Percentiles rank a stretch among this genome's conserved stretches.
Evolutionary conservation across 2,329 filamentous ascomycete species (phyloP).

Genomic region (Elsinoe necatrix): DNA sequence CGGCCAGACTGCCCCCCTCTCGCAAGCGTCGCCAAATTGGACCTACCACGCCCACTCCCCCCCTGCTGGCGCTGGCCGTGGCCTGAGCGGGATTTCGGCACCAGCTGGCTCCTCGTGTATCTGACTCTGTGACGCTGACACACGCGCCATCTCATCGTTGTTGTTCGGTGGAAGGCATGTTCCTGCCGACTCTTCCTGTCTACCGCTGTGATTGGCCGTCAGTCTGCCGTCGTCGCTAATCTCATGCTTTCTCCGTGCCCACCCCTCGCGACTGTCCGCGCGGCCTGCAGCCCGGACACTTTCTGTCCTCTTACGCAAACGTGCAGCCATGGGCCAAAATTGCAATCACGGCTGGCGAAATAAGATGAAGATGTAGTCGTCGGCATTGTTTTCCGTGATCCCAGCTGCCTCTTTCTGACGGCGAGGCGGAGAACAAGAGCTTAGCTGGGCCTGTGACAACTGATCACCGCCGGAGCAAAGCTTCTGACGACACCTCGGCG

Average conservation of each 20-base stretch:
- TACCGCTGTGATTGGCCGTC: not conserved
- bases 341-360: not conserved
- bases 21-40: slow-evolving; percentile 2
- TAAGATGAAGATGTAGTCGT: not conserved
- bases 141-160: not conserved
- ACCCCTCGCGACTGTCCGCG: slow-evolving; percentile 9
- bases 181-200: slow-evolving; percentile 1
- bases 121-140: slow-evolving; percentile 9
- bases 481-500: slow-evolving; percentile 2
- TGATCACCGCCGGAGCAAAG: slow-evolving; percentile 7
- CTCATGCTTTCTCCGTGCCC: slow-evolving; percentile 2
- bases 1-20: slow-evolving; percentile 2
- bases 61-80: not conserved
- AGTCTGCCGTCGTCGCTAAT: slow-evolving; percentile 2
- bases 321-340: not conserved
- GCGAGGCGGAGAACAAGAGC: not conserved
- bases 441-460: slow-evolving; percentile 2
- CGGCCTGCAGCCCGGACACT: slow-evolving; percentile 12
- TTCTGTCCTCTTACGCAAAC: not conserved
- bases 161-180: not conserved
- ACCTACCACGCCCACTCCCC: not conserved
- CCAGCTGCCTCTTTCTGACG: slow-evolving; percentile 1
- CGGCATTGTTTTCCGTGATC: not conserved
- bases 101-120: not conserved
- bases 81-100: slow-evolving; percentile 8